Evolutionary conservation across 805 yeast genomes (phyloP).

Genomic region (Yamadazyma ubonensis): DNA sequence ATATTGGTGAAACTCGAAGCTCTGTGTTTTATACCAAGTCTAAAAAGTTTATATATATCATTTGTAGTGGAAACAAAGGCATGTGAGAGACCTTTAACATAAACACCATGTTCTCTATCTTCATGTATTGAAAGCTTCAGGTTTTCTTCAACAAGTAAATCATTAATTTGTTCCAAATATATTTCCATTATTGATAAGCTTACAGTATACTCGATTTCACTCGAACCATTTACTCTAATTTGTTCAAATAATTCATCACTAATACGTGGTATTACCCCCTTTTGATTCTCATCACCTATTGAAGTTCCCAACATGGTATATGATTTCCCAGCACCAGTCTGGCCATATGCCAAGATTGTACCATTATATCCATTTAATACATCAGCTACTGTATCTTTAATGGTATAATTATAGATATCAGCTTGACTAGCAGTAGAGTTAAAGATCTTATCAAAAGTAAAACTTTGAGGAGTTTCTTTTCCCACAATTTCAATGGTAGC

Average conservation of each 20-base stretch:
- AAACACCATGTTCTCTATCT: constrained; percentile 60
- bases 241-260: constrained; percentile 61
- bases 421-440: constrained; percentile 49
- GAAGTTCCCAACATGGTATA: constrained; percentile 72
- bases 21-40: constrained; percentile 57
- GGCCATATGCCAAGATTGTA: constrained; percentile 76
- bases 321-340: constrained; percentile 75
- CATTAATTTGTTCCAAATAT: constrained; percentile 73
- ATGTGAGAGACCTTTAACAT: constrained; percentile 68
- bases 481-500: constrained; percentile 29
- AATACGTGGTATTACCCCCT: constrained; percentile 73
- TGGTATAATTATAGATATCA: constrained; percentile 58
- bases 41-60: constrained; percentile 58
- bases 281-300: constrained; percentile 25
- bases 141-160: constrained; percentile 53
- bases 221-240: constrained; percentile 41
- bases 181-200: constrained; percentile 78
- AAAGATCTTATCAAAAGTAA: constrained; percentile 68
- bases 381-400: constrained; percentile 64
- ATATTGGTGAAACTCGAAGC: constrained; percentile 62
- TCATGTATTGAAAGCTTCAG: constrained; percentile 54
- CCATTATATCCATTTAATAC: constrained; percentile 75
- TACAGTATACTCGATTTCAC: constrained; percentile 60
- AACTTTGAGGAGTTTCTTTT: constrained; percentile 31
- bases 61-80: constrained; percentile 55